Percentiles rank a stretch among this genome's conserved stretches.
Evolutionary conservation across 441 rosid species (phyloP).

Genomic region (Arabidopsis hybrid): DNA sequence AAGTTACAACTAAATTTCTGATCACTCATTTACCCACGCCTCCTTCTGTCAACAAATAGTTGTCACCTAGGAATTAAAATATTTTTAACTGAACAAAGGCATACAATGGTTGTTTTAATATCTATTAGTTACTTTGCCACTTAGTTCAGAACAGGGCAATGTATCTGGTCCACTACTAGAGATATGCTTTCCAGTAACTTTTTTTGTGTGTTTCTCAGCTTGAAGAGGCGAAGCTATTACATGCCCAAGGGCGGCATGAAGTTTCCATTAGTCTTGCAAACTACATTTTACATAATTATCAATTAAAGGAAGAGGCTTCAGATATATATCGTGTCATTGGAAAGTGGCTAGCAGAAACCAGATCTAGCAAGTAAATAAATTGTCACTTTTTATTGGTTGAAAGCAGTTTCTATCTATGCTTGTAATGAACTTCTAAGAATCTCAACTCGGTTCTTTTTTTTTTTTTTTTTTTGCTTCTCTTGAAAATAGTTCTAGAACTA

Average conservation of each 20-base stretch:
- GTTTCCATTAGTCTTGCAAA: conserved; percentile 95
- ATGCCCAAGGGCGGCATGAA: conserved; percentile 95
- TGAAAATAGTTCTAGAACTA: conserved; percentile 88
- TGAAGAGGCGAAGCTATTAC: conserved; percentile 95
- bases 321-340: conserved; percentile 91
- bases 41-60: conserved; percentile 14
- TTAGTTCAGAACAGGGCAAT: conserved; percentile 18
- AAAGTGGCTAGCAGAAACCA: conserved; percentile 98
- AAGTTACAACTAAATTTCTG: conserved; percentile 16
- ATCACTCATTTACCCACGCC: not conserved
- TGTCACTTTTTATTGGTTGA: conserved; percentile 35
- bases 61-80: conserved; percentile 23
- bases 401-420: conserved; percentile 15
- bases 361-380: conserved; percentile 89
- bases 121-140: conserved; percentile 26
- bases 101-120: conserved; percentile 12
- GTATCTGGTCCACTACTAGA: conserved; percentile 13
- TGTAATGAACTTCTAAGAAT: conserved; percentile 28
- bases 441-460: conserved; percentile 8
- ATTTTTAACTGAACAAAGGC: conserved; percentile 7
- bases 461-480: conserved; percentile 19
- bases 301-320: conserved; percentile 71
- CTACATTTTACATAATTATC: conserved; percentile 74
- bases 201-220: conserved; percentile 58
- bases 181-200: conserved; percentile 28